phyloP scores from a whole-genome alignment of 768 basidiomycete species.

The Coprinopsis marcescibilis region DNA sequence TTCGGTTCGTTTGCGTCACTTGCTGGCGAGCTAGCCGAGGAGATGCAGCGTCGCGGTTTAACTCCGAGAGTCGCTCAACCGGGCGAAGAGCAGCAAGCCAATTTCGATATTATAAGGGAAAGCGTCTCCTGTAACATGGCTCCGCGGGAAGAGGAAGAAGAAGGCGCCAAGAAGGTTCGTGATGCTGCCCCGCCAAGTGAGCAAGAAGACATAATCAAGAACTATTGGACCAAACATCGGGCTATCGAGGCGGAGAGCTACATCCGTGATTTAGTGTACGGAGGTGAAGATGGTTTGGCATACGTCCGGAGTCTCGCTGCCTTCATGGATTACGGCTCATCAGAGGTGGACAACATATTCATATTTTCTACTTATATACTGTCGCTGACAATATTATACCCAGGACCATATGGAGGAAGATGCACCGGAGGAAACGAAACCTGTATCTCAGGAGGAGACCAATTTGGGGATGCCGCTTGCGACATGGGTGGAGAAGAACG shows the following conservation, averaged over 20 bases:
- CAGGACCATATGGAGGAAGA: slow-evolving; percentile 4
- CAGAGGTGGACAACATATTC: no score
- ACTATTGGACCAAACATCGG: slow-evolving; percentile 45
- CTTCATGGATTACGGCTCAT: slow-evolving; percentile 45
- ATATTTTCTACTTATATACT: no score
- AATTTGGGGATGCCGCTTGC: slow-evolving; percentile 36
- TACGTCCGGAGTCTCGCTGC: slow-evolving; percentile 75
- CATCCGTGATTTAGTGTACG: slow-evolving; percentile 70
- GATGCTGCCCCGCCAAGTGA: slow-evolving; percentile 11
- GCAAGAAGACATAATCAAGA: slow-evolving; percentile 16
- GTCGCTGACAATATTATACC: background rate
- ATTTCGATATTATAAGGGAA: slow-evolving; percentile 30
- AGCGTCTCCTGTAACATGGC: slow-evolving; percentile 28
- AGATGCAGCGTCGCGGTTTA: slow-evolving; percentile 31
- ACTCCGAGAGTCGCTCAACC: slow-evolving; percentile 15
- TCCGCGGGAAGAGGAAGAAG: slow-evolving; percentile 11
- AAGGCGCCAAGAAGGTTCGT: no score
- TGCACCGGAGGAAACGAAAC: slow-evolving; percentile 1
- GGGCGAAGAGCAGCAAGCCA: slow-evolving; percentile 28
- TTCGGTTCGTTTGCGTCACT: slow-evolving; percentile 58
- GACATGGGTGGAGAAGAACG: slow-evolving; percentile 36
- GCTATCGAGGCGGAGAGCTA: slow-evolving; percentile 61
- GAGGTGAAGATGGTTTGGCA: slow-evolving; percentile 69
- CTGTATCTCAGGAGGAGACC: slow-evolving; percentile 12
- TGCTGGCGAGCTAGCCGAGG: slow-evolving; percentile 39